Evolutionary conservation across 2,329 filamentous ascomycete genomes (phyloP).

Genomic region (Teratosphaeria destructans): DNA sequence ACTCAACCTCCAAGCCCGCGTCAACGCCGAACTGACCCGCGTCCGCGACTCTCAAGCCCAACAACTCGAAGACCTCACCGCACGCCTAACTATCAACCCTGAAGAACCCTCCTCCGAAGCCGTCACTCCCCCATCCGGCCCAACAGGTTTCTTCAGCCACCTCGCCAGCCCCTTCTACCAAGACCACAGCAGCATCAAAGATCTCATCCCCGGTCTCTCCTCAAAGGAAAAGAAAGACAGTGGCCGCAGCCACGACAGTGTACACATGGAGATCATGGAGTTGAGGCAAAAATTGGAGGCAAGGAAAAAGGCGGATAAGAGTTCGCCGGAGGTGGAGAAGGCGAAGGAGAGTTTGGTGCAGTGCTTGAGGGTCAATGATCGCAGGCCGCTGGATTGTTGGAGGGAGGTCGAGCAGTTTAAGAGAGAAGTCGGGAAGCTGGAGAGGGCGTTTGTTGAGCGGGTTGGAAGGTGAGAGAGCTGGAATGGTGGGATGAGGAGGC

Average conservation of each 20-base stretch:
- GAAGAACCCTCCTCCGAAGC: constrained; percentile 17
- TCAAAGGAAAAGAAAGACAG: constrained; percentile 17
- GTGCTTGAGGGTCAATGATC: constrained; percentile 75
- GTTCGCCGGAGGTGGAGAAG: constrained; percentile 62
- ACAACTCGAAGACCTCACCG: constrained; percentile 58
- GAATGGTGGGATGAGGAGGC: neutral
- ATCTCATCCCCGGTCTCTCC: constrained; percentile 23
- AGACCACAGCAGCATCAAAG: constrained; percentile 27
- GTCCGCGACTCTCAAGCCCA: constrained; percentile 61
- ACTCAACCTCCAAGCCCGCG: constrained; percentile 78
- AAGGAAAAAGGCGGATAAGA: constrained; percentile 48
- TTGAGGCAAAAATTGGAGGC: constrained; percentile 40
- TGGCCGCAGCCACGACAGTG: constrained; percentile 40
- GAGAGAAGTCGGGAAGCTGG: constrained; percentile 74
- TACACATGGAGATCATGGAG: constrained; percentile 48
- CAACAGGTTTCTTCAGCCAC: constrained; percentile 21
- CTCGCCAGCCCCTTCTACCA: constrained; percentile 27
- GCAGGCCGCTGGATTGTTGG: constrained; percentile 88
- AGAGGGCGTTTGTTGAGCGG: constrained; percentile 79
- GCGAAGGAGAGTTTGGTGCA: constrained; percentile 67
- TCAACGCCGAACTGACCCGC: constrained; percentile 72
- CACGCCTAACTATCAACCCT: constrained; percentile 33
- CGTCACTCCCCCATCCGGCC: constrained; percentile 2
- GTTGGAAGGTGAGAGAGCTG: constrained; percentile 44
- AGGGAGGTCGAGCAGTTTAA: constrained; percentile 86